These are phyloP conservation scores for Pezicula carpinea DNA, from an alignment of 2,329 filamentous ascomycete genomes.

Conservation along the genomic window DNA sequence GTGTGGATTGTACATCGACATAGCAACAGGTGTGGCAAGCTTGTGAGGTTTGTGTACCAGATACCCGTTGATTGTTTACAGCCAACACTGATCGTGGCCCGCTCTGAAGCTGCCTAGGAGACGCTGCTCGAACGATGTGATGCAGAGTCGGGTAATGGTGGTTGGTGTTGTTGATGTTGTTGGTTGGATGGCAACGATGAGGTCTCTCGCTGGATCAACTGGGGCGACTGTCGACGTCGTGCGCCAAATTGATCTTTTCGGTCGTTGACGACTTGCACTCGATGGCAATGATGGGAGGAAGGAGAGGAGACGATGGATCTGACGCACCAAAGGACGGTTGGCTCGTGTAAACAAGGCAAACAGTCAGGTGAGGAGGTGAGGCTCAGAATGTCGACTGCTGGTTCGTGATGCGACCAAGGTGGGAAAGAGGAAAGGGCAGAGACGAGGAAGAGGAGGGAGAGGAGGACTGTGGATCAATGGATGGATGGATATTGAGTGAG, in stretches of 20 bases:
- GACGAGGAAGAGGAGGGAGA: constrained; percentile 1
- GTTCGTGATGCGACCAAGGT: not conserved
- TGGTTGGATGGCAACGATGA: too few relatives aligned
- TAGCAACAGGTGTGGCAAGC: constrained; percentile 22
- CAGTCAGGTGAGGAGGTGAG: not conserved
- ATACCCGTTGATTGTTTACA: not conserved
- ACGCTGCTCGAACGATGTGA: not conserved
- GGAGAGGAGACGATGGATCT: too few relatives aligned
- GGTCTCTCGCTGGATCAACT: not conserved
- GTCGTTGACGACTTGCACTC: not conserved
- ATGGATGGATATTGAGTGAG: too few relatives aligned
- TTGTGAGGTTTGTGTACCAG: not conserved
- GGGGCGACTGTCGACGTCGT: not conserved
- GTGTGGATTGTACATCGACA: constrained; percentile 85
- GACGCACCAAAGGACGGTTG: too few relatives aligned
- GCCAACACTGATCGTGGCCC: constrained; percentile 1
- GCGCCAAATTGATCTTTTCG: not conserved
- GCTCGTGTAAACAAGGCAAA: too few relatives aligned
- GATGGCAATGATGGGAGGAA: too few relatives aligned
- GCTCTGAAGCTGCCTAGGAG: not conserved
- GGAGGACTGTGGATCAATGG: not conserved
- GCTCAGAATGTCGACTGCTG: not conserved
- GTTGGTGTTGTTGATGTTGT: not conserved
- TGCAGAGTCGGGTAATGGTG: not conserved
- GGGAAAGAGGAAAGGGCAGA: constrained; percentile 2